Conservation (phyloP, 2,329 filamentous ascomycete species). For the Geoglossum cookeanum region DNA sequence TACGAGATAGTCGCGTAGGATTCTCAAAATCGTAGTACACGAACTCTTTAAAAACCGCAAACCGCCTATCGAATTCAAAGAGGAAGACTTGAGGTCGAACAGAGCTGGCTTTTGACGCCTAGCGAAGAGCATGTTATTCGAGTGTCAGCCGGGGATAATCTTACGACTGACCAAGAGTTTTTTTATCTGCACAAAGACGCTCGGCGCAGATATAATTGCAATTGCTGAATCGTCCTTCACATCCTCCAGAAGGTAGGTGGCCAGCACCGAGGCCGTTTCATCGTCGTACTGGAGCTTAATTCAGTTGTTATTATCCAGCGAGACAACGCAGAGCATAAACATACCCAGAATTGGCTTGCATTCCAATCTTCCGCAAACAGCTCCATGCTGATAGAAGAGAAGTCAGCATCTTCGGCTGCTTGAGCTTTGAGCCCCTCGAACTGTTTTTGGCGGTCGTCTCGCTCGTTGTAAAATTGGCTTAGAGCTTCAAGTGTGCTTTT, state of each 20-base stretch:
- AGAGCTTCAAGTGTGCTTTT: conserved; percentile 47
- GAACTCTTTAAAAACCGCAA: conserved; percentile 56
- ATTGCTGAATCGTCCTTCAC: conserved; percentile 38
- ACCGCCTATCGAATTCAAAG: conserved; percentile 57
- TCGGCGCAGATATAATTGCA: conserved; percentile 55
- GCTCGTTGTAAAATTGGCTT: conserved; percentile 54
- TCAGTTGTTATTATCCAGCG: conserved; percentile 1
- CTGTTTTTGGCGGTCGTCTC: conserved; percentile 42
- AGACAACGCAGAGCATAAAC: conserved; percentile 10
- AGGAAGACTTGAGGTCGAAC: conserved; percentile 39
- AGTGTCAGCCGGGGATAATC: neutral
- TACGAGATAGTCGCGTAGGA: conserved; percentile 45
- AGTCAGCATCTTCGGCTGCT: conserved; percentile 24
- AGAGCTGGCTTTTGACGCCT: neutral
- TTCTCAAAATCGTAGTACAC: conserved; percentile 54
- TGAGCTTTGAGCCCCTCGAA: conserved; percentile 48
- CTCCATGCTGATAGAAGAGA: conserved; percentile 38
- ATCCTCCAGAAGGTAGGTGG: conserved; percentile 44
- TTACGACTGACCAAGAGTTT: conserved; percentile 38
- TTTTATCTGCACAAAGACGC: conserved; percentile 57
- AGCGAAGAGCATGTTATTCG: conserved; percentile 1
- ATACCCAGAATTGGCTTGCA: conserved; percentile 65
- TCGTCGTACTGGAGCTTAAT: conserved; percentile 40
- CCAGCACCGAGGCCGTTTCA: conserved; percentile 45
- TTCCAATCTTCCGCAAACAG: conserved; percentile 69